A percentile compares a stretch with the other conserved stretches of the same genome.
Conservation (phyloP, 2,329 filamentous ascomycete species). For the Beauveria varroae region DNA sequence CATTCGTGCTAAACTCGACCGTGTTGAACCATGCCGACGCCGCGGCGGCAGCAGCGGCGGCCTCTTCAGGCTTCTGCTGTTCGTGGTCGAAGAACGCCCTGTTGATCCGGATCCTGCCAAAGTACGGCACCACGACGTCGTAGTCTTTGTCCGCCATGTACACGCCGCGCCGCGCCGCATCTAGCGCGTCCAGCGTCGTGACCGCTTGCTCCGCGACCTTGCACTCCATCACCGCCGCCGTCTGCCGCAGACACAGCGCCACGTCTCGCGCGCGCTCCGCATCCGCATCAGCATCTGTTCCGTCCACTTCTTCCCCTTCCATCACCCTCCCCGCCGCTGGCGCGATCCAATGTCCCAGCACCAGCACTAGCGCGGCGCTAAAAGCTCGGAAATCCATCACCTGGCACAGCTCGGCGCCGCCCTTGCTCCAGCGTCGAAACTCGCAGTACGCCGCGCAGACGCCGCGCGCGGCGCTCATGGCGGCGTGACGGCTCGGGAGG, state of each 20-base stretch:
- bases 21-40: neutral
- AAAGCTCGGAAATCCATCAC: conserved; percentile 41
- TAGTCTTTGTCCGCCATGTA: conserved; percentile 20
- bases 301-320: neutral
- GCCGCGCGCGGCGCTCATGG: conserved; percentile 33
- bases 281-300: neutral
- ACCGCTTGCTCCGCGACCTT: conserved; percentile 35
- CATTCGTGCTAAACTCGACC: conserved; percentile 7
- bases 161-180: conserved; percentile 17
- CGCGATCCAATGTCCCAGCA: conserved; percentile 31
- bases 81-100: neutral
- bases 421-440: conserved; percentile 18
- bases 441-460: conserved; percentile 28
- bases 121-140: conserved; percentile 36
- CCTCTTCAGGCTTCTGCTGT: neutral
- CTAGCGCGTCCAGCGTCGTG: conserved; percentile 31
- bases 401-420: conserved; percentile 28
- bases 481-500: conserved; percentile 28
- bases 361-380: conserved; percentile 34
- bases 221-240: conserved; percentile 24
- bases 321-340: neutral
- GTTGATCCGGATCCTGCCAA: conserved; percentile 25
- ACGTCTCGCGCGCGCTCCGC: neutral
- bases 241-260: conserved; percentile 1
- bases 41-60: neutral